Evolutionary conservation across 805 yeast species (phyloP), one percentile per base, ranked within the genome.

Genomic region (Cyberlindnera lachancei): DNA sequence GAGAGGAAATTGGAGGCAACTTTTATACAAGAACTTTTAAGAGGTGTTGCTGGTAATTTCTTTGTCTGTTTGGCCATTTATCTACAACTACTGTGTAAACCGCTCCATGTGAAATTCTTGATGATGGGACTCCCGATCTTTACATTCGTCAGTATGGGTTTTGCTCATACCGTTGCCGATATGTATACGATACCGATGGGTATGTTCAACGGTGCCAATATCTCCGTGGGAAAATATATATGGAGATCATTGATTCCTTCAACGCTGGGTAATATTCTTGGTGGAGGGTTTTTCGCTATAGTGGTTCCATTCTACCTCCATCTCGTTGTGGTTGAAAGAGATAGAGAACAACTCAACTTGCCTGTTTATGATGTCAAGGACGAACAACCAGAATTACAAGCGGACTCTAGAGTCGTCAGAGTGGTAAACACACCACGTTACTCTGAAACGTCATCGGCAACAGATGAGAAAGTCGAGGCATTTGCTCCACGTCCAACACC

Each of bases 101-200:
- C 94, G 0, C 49, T 78, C 8, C 94, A 84, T 49, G 94, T 84
- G 22, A 81, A 79, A 45, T 63, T 79, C 18, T 29, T 79, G 6
- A 56, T 79, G 61, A 69, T 83, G 61, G 48, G 64, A 12, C 50
- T 82, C 15, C 94, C 94, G 1, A 65, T 83, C 12, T 80, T 81
- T 54, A 75, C 88, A 0, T 81, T 84, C 55, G 92, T 81, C n/a
- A 46, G 78, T 1, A 63, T 78, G 64, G 92, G 94, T 0, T 84
- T 75, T 55, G 75, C 84, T 3, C 94, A 84, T 50, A 74, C 75
- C 2, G 86, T 84, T 7, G 94, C 94, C 1, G 94, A 84, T 52
- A 81, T 84, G 92, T 77, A 64, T 42, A 43, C 80, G 33, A 51
- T 79, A 5, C 73, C 78, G 7, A 70, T 75, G 41, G 94, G 84